Evolutionary conservation across 495 filamentous ascomycete species (phyloP).

Genomic region (Hypoxylon subgilvum): DNA sequence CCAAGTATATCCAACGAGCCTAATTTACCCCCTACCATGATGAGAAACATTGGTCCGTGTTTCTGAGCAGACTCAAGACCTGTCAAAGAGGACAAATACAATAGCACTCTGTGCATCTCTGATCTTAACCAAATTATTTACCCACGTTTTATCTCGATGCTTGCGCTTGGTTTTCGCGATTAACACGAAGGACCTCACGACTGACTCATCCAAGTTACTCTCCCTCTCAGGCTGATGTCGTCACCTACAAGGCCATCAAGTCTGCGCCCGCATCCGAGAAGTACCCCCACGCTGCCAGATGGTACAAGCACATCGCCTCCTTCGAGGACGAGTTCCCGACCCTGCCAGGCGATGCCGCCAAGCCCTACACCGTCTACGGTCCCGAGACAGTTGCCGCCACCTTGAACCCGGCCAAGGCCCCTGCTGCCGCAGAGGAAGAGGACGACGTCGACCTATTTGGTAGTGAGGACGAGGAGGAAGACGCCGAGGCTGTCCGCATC

Average conservation of each 20-base stretch:
- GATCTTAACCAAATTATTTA: conserved; percentile 55
- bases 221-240: conserved; percentile 94
- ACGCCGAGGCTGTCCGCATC: conserved; percentile 79
- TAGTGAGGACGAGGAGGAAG: conserved; percentile 89
- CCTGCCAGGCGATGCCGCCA: conserved; percentile 88
- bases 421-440: conserved; percentile 76
- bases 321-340: conserved; percentile 89
- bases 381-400: conserved; percentile 78
- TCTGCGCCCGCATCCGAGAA: conserved; percentile 76
- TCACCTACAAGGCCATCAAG: conserved; percentile 87
- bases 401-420: conserved; percentile 85
- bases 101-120: conserved; percentile 82
- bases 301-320: conserved; percentile 97
- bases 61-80: conserved; percentile 98
- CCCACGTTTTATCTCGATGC: background rate
- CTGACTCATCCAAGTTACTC: conserved; percentile 64
- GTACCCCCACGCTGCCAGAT: conserved; percentile 92
- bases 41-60: conserved; percentile 98
- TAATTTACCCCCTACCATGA: conserved; percentile 61
- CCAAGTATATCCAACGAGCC: conserved; percentile 20
- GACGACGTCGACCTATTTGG: conserved; percentile 91
- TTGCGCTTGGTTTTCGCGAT: background rate
- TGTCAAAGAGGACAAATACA: conserved; percentile 82
- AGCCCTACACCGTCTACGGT: conserved; percentile 87
- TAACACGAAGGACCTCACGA: conserved; percentile 1